Conservation (phyloP, 768 basidiomycete species). For the Phlegmacium glaucopus region DNA sequence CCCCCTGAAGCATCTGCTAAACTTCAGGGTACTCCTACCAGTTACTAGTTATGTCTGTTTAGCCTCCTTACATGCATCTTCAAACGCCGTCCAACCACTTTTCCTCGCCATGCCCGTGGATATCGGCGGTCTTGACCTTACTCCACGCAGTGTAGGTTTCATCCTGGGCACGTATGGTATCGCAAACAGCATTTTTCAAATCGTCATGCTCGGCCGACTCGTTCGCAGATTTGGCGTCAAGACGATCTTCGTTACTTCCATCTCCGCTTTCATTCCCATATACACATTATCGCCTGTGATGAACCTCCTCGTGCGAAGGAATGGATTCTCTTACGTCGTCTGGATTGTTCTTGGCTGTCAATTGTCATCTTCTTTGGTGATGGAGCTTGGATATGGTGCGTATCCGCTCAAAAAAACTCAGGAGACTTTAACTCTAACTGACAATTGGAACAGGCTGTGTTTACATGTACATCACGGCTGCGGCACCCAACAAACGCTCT, state of each 20-base stretch:
- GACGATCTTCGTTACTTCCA: constrained; percentile 41
- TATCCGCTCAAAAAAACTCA: neutral
- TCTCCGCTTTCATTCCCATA: constrained; percentile 40
- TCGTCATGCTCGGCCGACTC: constrained; percentile 48
- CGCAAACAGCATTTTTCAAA: constrained; percentile 49
- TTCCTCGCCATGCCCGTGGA: constrained; percentile 55
- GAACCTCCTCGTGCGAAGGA: constrained; percentile 37
- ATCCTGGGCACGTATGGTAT: constrained; percentile 52
- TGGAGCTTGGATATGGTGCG: constrained; percentile 32
- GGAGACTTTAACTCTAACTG: neutral
- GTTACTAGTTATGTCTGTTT: constrained; percentile 54
- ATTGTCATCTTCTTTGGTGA: constrained; percentile 24
- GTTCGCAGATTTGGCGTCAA: constrained; percentile 55
- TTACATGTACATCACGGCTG: constrained; percentile 49
- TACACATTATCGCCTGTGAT: constrained; percentile 49
- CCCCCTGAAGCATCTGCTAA: constrained; percentile 42
- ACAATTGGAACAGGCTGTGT: constrained; percentile 17
- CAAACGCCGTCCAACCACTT: constrained; percentile 40
- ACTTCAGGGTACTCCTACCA: constrained; percentile 47
- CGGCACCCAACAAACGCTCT: constrained; percentile 51
- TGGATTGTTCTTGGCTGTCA: constrained; percentile 27
- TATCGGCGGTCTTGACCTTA: constrained; percentile 56
- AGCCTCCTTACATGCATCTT: constrained; percentile 35
- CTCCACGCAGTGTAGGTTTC: constrained; percentile 50
- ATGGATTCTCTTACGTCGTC: constrained; percentile 20